Percentiles rank a stretch among this genome's conserved stretches.
Conservation (phyloP, 31 red algal genomes). For the Porphyra umbilicalis region DNA sequence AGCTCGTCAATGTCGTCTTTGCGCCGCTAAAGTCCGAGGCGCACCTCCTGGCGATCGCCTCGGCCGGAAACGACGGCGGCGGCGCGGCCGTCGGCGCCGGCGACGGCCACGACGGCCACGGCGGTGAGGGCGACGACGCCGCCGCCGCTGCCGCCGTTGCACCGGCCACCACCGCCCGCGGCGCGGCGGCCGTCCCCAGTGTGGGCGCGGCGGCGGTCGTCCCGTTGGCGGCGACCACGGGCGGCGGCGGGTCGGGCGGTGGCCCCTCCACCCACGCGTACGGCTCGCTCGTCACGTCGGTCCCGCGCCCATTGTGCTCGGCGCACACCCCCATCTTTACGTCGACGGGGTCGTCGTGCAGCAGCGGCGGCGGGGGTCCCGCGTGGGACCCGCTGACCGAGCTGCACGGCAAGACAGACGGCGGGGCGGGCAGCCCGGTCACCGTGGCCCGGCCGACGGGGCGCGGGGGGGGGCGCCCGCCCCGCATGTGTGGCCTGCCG, state of each 20-base stretch:
- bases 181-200: not conserved
- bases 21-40: not conserved
- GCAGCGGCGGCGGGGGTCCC: not conserved
- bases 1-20: not conserved
- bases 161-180: not conserved
- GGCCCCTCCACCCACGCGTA: not conserved
- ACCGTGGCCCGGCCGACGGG: not conserved
- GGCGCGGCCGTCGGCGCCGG: not conserved
- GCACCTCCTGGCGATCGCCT: not conserved
- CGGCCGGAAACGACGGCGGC: not conserved
- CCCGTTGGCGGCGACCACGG: too few relatives aligned
- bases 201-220: not conserved
- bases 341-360: not conserved
- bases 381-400: not conserved
- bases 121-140: not conserved
- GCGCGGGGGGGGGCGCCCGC: not conserved
- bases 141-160: not conserved
- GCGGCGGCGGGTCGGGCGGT: too few relatives aligned
- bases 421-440: not conserved
- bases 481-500: not conserved
- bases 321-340: not conserved
- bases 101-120: not conserved
- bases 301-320: not conserved
- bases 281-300: not conserved
- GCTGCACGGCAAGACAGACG: not conserved